Conservation (phyloP, 306 rosid species). For the Fragaria iinumae region DNA sequence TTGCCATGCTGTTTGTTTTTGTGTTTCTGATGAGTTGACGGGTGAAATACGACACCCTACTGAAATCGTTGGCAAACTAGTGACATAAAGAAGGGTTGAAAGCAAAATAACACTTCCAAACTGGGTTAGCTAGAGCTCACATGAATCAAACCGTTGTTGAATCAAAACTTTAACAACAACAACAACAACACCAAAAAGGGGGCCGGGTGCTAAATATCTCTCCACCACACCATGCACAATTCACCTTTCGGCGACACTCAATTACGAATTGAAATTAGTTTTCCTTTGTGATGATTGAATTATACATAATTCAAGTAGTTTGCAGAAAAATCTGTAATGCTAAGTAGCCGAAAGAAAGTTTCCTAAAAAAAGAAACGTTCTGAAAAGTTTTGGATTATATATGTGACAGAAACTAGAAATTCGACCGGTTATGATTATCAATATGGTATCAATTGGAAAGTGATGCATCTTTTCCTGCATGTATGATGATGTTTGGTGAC, state of each 20-base stretch:
- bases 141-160: not conserved
- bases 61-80: not conserved
- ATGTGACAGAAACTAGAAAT: not conserved
- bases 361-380: not conserved
- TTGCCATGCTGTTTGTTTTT: too few relatives aligned
- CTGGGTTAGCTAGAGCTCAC: not conserved
- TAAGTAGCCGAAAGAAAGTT: slow-evolving; percentile 4
- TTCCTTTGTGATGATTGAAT: slow-evolving; percentile 33
- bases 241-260: slow-evolving; percentile 60
- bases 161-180: not conserved
- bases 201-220: not conserved
- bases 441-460: not conserved
- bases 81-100: not conserved
- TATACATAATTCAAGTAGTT: not conserved
- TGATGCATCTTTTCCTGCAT: not conserved
- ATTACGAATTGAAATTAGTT: slow-evolving; percentile 35
- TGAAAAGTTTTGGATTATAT: not conserved
- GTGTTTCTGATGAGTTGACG: not conserved
- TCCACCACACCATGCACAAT: slow-evolving; percentile 8
- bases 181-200: not conserved
- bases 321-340: not conserved
- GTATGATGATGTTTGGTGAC: not conserved
- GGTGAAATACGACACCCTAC: not conserved
- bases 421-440: not conserved
- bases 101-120: not conserved